Conservation (phyloP, 1,284 basidiomycete species). For the Ceratobasidium sp. region DNA sequence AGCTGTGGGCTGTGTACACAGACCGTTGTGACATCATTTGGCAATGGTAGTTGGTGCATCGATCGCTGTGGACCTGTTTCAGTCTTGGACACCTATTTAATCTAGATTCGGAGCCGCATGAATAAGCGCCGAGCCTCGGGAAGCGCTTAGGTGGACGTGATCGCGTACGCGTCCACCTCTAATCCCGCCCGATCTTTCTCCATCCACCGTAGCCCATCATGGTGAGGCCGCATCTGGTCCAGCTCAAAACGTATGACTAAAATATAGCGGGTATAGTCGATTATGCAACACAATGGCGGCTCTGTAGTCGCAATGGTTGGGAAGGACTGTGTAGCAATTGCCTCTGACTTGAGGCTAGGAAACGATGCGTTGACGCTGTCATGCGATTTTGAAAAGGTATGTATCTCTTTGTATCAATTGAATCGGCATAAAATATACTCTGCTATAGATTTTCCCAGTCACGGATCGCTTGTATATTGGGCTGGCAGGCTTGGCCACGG, state of each 20-base stretch:
- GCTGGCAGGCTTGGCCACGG: slow-evolving; percentile 91
- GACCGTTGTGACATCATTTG: slow-evolving; percentile 29
- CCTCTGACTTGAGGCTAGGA: slow-evolving; percentile 92
- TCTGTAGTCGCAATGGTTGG: slow-evolving; percentile 99
- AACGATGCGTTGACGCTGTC: slow-evolving; percentile 89
- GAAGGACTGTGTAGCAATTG: slow-evolving; percentile 99
- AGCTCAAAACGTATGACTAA: not conserved
- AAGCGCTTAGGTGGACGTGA: slow-evolving; percentile 16
- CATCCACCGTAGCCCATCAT: slow-evolving; percentile 40
- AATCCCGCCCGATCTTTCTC: not conserved
- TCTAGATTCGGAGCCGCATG: not conserved
- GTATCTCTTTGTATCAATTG: too few relatives aligned
- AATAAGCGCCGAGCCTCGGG: not conserved
- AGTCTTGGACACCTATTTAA: not conserved
- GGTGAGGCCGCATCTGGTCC: slow-evolving; percentile 9
- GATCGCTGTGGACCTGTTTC: slow-evolving; percentile 19
- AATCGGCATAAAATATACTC: not conserved
- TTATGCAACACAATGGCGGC: slow-evolving; percentile 92
- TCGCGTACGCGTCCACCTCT: slow-evolving; percentile 36
- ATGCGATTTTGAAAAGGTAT: slow-evolving; percentile 92
- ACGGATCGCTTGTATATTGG: slow-evolving; percentile 94
- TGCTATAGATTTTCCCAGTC: slow-evolving; percentile 84
- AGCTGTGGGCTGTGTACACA: not conserved
- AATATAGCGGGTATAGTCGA: slow-evolving; percentile 61
- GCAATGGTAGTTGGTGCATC: not conserved